A percentile compares a stretch with the other conserved stretches of the same genome.
phyloP scores from a whole-genome alignment of 78 protist genomes.

The Dictyostelium firmibasis region DNA sequence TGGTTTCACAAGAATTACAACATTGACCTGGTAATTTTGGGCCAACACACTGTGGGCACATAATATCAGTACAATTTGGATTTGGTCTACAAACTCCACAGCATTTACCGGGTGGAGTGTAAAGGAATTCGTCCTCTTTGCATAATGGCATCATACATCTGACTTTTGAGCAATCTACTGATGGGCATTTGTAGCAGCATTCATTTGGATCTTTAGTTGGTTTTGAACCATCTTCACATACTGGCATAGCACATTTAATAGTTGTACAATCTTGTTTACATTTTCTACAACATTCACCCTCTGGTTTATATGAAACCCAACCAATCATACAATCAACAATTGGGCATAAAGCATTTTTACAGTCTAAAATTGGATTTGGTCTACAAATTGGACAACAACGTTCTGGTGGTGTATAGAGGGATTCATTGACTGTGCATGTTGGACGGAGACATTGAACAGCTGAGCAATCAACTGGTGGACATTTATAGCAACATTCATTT shows the following conservation, averaged over 20 bases:
- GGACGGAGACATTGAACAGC: not conserved
- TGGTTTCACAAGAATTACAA: not conserved
- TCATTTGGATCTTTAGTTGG: not conserved
- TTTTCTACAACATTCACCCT: not conserved
- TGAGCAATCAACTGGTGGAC: not conserved
- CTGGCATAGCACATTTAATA: not conserved
- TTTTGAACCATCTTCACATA: not conserved
- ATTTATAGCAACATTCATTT: not conserved
- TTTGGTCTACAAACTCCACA: not conserved
- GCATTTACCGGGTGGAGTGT: not conserved
- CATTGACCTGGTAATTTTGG: not conserved
- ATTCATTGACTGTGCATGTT: not conserved
- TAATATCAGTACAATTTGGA: not conserved
- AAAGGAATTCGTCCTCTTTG: not conserved
- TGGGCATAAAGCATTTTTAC: not conserved
- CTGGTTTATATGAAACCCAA: not conserved
- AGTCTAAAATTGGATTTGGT: not conserved
- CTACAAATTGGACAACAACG: not conserved
- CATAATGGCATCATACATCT: not conserved
- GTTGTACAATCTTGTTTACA: not conserved
- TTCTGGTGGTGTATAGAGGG: not conserved
- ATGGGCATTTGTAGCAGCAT: not conserved
- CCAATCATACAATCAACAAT: not conserved
- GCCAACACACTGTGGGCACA: not conserved
- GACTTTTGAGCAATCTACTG: not conserved